Base-by-base conservation (phyloP, 2,329 filamentous ascomycete genomes). In the Sclerotinia sclerotiorum region DNA sequence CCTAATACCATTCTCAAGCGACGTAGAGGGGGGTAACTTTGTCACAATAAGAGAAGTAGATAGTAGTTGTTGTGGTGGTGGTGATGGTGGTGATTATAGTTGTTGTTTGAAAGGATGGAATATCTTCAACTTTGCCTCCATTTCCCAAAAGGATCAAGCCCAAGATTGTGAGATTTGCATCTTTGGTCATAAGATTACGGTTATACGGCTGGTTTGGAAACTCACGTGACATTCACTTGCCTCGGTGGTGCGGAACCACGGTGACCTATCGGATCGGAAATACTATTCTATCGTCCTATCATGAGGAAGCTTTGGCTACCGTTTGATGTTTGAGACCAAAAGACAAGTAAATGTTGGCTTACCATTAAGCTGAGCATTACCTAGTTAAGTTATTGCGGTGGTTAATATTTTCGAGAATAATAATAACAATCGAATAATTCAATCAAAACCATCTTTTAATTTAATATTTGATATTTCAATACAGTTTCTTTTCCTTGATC, bases 181-280 rank as follows among this genome's bases (percentile, higher is more conserved):
- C 44, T 62, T 24, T 62, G 58, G 58, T 32, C 19, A 17, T n/a
- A 49, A 61, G 1, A 17, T 51, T 21, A 27, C 54, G 24, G 11
- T 35, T n/a, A n/a, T n/a, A n/a, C n/a, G n/a, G 32, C 4, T 1
- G 29, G 29, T 5, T 0, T 0, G 0, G 1, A 27, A 3, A n/a
- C n/a, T n/a, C 44, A 56, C 39, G 49, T 64, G 27, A 2, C 15
- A 11, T 17, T 42, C 17, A 5, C 5, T 13, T 42, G 39, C 39
- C 39, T 17, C 39, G 39, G 39, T 42, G 39, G 13, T 42, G 13
- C 39, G 39, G 39, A 42, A 42, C n/a, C 3, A 42, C 44, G 44
- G n/a, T 17, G 32, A 11, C 64, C 27, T 21, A 5, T 35, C 64
- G 64, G 44, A 49, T 42, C 64, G 64, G 64, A 60, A 48, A 49